phyloP scores from a whole-genome alignment of 371 early-diverging fungal species.

The Dichotomocladium elegans region DNA sequence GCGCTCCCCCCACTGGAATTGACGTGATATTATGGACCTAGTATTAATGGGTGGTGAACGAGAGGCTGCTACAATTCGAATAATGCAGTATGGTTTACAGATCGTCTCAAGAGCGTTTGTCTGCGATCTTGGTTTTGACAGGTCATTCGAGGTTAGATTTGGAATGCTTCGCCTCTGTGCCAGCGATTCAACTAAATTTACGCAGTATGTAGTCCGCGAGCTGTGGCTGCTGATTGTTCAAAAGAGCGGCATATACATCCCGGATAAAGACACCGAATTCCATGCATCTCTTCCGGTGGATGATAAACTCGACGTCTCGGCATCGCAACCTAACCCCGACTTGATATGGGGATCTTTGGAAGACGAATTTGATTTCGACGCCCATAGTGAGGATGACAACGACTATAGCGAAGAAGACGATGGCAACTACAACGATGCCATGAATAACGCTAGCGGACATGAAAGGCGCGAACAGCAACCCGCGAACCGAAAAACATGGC shows the following conservation, averaged over 20 bases:
- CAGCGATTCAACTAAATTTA: not conserved
- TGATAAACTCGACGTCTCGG: not conserved
- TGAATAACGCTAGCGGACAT: too few relatives aligned
- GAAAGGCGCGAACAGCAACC: too few relatives aligned
- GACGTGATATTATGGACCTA: not conserved
- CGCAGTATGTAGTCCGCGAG: not conserved
- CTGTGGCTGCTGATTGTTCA: not conserved
- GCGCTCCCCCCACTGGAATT: not conserved
- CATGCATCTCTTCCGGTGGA: not conserved
- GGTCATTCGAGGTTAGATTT: not conserved
- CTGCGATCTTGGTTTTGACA: not conserved
- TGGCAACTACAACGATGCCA: not conserved
- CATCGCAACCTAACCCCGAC: not conserved
- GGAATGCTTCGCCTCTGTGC: too few relatives aligned
- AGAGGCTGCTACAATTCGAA: not conserved
- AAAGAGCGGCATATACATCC: not conserved
- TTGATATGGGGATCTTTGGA: not conserved
- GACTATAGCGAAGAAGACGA: not conserved
- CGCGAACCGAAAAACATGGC: too few relatives aligned
- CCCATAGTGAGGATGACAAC: not conserved
- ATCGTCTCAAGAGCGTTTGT: not conserved
- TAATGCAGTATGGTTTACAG: not conserved
- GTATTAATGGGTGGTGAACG: not conserved
- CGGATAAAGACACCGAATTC: not conserved
- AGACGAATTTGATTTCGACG: constrained; percentile 3